A percentile compares a stretch with the other conserved stretches of the same genome.
These are phyloP conservation scores for Aphanomyces invadans DNA, from an alignment of 352 stramenopile species.

Conservation along the genomic window DNA sequence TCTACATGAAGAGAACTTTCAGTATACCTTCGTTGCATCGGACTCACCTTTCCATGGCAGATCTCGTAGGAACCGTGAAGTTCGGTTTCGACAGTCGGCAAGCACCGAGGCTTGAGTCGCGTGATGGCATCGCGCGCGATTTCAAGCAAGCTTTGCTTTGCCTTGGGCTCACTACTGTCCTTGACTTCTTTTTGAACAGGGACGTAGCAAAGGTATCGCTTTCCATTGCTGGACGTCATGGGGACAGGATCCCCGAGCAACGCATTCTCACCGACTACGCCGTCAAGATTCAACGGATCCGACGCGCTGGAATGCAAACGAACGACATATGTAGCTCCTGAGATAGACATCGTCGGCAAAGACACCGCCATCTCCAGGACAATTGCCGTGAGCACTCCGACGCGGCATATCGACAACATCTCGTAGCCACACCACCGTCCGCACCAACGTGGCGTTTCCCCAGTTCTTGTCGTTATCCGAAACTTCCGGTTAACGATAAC, in stretches of 20 bases:
- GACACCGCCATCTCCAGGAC: not conserved
- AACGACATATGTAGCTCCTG: conserved; percentile 18
- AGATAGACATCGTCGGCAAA: not conserved
- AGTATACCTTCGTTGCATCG: not conserved
- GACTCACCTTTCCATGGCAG: conserved; percentile 29
- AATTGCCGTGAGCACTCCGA: not conserved
- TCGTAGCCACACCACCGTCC: too few species aligned
- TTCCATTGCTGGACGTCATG: conserved; percentile 24
- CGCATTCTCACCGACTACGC: not conserved
- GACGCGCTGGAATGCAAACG: conserved; percentile 8
- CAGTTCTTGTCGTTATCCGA: too few species aligned
- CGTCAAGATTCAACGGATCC: conserved; percentile 1
- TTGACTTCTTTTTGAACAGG: not conserved
- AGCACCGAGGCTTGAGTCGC: conserved; percentile 54
- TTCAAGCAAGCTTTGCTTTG: conserved; percentile 25
- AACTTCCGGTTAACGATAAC: too few species aligned
- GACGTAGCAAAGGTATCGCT: conserved; percentile 22
- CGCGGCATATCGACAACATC: not conserved
- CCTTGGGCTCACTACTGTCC: not conserved
- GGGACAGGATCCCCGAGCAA: conserved; percentile 18
- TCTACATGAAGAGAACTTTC: not conserved
- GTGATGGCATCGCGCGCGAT: conserved; percentile 46
- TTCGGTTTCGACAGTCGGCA: conserved; percentile 48
- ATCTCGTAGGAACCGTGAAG: conserved; percentile 60
- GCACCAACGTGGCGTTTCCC: not conserved